Evolutionary conservation across 129 eudicot species (phyloP).

Genomic region (Silybum marianum): DNA sequence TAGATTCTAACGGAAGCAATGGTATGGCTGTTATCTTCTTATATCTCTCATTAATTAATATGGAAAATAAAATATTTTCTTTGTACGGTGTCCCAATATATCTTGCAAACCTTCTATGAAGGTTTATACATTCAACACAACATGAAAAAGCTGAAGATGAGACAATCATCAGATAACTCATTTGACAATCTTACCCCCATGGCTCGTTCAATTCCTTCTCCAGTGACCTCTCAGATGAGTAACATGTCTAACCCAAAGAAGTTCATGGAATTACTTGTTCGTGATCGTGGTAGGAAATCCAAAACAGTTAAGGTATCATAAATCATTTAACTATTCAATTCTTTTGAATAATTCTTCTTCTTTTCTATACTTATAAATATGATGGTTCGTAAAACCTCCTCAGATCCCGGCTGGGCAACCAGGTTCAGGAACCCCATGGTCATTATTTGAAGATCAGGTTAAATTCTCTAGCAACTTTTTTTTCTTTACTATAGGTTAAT

Average conservation of each 20-base stretch:
- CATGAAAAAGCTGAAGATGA: slow-evolving; percentile 64
- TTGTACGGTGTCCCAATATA: not conserved
- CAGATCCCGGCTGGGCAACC: slow-evolving; percentile 63
- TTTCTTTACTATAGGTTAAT: slow-evolving; percentile 4
- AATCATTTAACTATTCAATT: not conserved
- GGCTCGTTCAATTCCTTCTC: slow-evolving; percentile 63
- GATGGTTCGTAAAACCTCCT: not conserved
- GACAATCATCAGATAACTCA: slow-evolving; percentile 60
- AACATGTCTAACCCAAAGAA: slow-evolving; percentile 77
- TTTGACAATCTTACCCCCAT: slow-evolving; percentile 49
- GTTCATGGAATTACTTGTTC: slow-evolving; percentile 63
- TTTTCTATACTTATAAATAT: slow-evolving; percentile 11
- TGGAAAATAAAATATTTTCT: not conserved
- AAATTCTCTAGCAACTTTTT: not conserved
- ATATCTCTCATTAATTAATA: not conserved
- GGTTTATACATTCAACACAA: slow-evolving; percentile 67
- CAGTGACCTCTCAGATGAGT: slow-evolving; percentile 83
- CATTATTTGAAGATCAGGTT: slow-evolving; percentile 88
- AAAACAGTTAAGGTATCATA: slow-evolving; percentile 63
- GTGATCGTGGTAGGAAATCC: slow-evolving; percentile 68
- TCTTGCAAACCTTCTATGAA: slow-evolving; percentile 20
- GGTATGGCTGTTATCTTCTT: slow-evolving; percentile 43
- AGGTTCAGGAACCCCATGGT: slow-evolving; percentile 83
- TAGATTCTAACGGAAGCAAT: slow-evolving; percentile 62
- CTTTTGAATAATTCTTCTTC: not conserved